phyloP scores from a whole-genome alignment of 129 eudicot species.

The Gnaphalium uliginosum region DNA sequence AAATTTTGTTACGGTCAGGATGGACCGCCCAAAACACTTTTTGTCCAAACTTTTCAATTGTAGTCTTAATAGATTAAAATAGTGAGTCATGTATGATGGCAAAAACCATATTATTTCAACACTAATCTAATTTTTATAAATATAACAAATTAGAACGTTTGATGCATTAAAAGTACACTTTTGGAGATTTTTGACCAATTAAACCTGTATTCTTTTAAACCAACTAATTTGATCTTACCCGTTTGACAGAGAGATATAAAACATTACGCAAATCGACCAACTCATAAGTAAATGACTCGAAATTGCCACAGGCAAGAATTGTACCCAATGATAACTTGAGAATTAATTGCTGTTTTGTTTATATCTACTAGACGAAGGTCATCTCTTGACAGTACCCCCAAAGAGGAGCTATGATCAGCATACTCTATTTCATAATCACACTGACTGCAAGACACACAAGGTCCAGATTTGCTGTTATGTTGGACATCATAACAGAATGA shows the following conservation, averaged over 20 bases:
- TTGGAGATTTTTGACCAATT: no score
- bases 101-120: not conserved
- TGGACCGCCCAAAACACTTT: not conserved
- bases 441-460: slow-evolving; percentile 55
- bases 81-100: not conserved
- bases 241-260: not conserved
- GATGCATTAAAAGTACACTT: not conserved
- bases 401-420: slow-evolving; percentile 78
- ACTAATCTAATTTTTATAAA: not conserved
- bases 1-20: not conserved
- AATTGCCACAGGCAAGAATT: slow-evolving; percentile 8
- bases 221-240: not conserved
- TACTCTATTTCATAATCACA: slow-evolving; percentile 82
- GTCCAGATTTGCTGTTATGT: slow-evolving; percentile 32
- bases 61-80: not conserved
- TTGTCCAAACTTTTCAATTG: not conserved
- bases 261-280: not conserved
- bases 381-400: slow-evolving; percentile 83
- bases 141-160: not conserved
- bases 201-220: not conserved
- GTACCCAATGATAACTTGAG: slow-evolving; percentile 70
- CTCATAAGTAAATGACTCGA: not conserved
- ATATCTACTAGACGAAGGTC: slow-evolving; percentile 46
- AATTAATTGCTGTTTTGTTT: slow-evolving; percentile 47
- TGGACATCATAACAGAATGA: slow-evolving; percentile 60